These are phyloP conservation scores for Alnus rubra DNA, from an alignment of 306 rosid genomes.

Conservation along the genomic window DNA sequence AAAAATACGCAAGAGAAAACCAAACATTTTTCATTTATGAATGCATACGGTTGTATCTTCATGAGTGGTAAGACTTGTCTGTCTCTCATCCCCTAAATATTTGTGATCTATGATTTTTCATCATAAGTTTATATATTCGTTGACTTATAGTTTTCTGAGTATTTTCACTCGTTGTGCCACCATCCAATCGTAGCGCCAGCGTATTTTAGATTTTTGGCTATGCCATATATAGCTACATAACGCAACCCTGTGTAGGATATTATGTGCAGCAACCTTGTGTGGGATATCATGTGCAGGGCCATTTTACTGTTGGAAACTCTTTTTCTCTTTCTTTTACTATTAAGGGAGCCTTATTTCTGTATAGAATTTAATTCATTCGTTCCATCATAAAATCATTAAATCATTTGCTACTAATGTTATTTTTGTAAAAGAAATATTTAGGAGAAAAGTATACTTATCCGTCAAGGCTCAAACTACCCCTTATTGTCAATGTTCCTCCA, in stretches of 20 bases:
- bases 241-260: not conserved
- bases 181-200: too few relatives aligned
- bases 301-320: not conserved
- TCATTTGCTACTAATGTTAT: not conserved
- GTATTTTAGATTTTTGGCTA: not conserved
- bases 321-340: not conserved
- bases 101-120: not conserved
- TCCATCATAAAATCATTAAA: not conserved
- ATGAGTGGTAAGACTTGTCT: not conserved
- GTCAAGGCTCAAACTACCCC: too few relatives aligned
- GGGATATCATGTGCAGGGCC: not conserved
- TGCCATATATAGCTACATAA: not conserved
- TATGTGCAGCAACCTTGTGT: not conserved
- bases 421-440: not conserved
- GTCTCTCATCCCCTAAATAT: not conserved
- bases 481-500: too few relatives aligned
- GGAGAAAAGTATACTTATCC: too few relatives aligned
- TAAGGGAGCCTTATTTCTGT: conserved; percentile 1
- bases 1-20: too few relatives aligned
- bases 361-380: not conserved
- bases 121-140: not conserved
- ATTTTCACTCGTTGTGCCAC: too few relatives aligned
- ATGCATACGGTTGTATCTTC: too few relatives aligned
- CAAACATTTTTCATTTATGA: too few relatives aligned
- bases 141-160: not conserved